phyloP scores from a whole-genome alignment of 2,329 filamentous ascomycete genomes.

The Botrytis tulipae region DNA sequence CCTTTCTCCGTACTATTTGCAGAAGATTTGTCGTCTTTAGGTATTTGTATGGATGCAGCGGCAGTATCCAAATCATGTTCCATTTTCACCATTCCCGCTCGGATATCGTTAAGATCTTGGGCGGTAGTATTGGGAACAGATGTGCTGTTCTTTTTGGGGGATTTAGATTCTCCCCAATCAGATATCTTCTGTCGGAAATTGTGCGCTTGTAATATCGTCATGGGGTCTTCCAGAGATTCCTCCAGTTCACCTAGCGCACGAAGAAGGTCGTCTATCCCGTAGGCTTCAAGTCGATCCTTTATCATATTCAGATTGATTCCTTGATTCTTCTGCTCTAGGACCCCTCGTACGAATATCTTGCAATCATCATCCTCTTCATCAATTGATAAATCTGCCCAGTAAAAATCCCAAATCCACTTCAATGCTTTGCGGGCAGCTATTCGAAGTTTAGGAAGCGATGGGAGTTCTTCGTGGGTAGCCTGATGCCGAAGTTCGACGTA shows the following conservation, averaged over 20 bases:
- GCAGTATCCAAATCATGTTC: constrained; percentile 23
- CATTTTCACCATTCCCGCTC: constrained; percentile 30
- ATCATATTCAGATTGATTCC: constrained; percentile 23
- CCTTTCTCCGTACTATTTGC: constrained; percentile 4
- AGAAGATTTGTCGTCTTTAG: background rate
- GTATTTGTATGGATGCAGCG: background rate
- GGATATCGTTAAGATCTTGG: constrained; percentile 26
- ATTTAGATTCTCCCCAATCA: constrained; percentile 13
- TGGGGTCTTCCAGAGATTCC: constrained; percentile 24
- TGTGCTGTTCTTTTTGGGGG: background rate
- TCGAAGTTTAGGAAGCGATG: constrained; percentile 70
- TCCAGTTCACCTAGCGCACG: constrained; percentile 30
- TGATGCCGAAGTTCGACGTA: constrained; percentile 91
- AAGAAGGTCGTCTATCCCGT: constrained; percentile 30
- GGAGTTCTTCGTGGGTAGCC: constrained; percentile 84
- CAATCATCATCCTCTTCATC: constrained; percentile 24
- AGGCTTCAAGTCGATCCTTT: constrained; percentile 22
- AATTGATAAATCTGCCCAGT: constrained; percentile 61
- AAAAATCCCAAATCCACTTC: constrained; percentile 84
- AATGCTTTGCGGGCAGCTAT: constrained; percentile 68
- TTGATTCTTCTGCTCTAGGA: constrained; percentile 32
- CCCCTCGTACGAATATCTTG: constrained; percentile 28
- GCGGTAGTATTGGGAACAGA: background rate
- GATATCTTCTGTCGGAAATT: constrained; percentile 47
- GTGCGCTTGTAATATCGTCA: constrained; percentile 31